Evolutionary conservation across 208 protist species (phyloP).

Genomic region (Angomonas ambiguus): DNA sequence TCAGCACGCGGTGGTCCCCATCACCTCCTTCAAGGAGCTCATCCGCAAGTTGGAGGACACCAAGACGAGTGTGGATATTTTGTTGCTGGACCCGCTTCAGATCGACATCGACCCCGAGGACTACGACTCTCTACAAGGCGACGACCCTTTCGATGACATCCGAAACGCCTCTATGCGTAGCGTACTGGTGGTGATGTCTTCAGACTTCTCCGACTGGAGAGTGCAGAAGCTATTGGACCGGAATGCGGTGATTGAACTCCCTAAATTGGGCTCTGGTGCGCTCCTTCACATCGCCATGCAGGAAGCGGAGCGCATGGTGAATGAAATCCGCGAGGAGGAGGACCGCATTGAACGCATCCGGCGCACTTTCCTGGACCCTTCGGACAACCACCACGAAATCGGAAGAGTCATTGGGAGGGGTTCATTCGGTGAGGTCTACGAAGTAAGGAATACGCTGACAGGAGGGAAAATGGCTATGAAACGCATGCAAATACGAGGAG

Average conservation of each 20-base stretch:
- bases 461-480: constrained; percentile 89
- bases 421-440: constrained; percentile 85
- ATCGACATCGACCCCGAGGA: constrained; percentile 61
- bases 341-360: constrained; percentile 75
- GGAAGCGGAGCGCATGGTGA: constrained; percentile 75
- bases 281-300: constrained; percentile 85
- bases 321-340: constrained; percentile 73
- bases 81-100: constrained; percentile 77
- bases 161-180: constrained; percentile 34
- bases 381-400: constrained; percentile 55
- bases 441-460: constrained; percentile 81
- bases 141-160: constrained; percentile 58
- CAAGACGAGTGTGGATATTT: constrained; percentile 42
- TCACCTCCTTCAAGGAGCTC: constrained; percentile 68
- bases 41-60: constrained; percentile 53
- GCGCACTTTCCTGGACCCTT: constrained; percentile 60
- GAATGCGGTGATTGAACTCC: constrained; percentile 77
- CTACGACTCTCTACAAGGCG: constrained; percentile 36
- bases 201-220: constrained; percentile 78
- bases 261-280: constrained; percentile 58
- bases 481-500: constrained; percentile 83
- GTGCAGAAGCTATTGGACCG: constrained; percentile 70
- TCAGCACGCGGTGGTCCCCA: constrained; percentile 79
- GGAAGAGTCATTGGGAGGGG: constrained; percentile 69
- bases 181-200: constrained; percentile 67